These are phyloP conservation scores for Furcasterigmium sp. DNA, from an alignment of 2,329 filamentous ascomycete species.

Conservation along the genomic window DNA sequence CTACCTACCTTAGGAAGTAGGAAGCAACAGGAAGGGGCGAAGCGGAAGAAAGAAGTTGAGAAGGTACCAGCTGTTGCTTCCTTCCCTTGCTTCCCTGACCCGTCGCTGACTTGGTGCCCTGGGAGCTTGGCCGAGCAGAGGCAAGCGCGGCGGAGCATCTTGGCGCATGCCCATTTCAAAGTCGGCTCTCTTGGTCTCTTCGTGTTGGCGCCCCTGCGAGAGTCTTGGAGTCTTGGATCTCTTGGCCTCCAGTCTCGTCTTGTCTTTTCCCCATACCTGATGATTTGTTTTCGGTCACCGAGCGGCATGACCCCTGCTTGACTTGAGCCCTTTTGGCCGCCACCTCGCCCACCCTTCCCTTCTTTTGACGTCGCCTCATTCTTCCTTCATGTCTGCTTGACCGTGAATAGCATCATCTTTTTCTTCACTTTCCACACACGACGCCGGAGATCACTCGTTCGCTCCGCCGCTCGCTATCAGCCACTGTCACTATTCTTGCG, in stretches of 20 bases:
- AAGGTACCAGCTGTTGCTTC: no score
- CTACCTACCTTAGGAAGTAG: no score
- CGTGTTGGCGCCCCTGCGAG: not conserved
- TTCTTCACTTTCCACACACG: not conserved
- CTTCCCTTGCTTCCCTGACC: no score
- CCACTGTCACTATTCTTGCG: not conserved
- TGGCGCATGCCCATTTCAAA: not conserved
- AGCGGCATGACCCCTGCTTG: not conserved
- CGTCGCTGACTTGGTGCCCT: no score
- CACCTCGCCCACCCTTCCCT: not conserved
- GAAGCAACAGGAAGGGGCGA: no score
- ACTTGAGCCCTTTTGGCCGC: not conserved
- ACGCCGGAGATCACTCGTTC: constrained; percentile 1
- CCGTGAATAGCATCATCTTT: not conserved
- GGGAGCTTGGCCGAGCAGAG: no score
- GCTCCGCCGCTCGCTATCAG: not conserved
- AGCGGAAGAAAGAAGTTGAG: no score
- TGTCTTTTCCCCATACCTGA: no score
- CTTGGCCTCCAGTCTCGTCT: no score
- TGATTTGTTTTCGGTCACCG: constrained; percentile 1
- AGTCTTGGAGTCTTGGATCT: not conserved
- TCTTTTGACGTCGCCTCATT: not conserved
- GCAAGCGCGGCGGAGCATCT: not conserved
- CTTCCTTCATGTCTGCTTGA: not conserved
- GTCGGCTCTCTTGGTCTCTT: not conserved